Base-by-base conservation (phyloP, 768 basidiomycete species). In the Cystobasidium onofrii region DNA sequence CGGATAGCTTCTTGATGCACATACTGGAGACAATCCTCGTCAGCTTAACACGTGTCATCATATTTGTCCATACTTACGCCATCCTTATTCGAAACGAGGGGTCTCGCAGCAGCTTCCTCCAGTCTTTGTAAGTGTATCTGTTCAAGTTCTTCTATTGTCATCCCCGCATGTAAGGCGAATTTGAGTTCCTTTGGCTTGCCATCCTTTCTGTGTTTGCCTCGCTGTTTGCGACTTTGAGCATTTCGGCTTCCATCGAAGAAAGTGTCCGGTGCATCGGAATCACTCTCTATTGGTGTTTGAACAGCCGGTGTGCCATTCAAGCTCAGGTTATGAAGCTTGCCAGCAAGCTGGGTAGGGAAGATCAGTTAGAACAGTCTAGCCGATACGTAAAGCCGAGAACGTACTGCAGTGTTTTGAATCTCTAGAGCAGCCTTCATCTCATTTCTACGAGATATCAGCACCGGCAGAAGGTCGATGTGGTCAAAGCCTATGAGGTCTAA, bases 401-500 rank as follows among this genome's bases (percentile, higher is more conserved):
- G 10, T 39, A 34, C 39, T 29, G 34, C 20, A 20, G 34, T n/a
- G 39, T 3, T 46, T 20, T 33, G 46, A 10, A 13, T 23, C 20
- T 25, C 62, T 1, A 73, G 29, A 9, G 13, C 18, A 18, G 15
- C 41, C 33, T 81, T 83, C 36, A 88, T 78, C 0, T 80, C 78
- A 7, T 76, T 75, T 25, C 93, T 87, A 34, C 87, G 84, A 20
- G 83, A 79, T 1, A 96, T 80, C 31, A 96, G 84, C 50, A 89
- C 86, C 81, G 85, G 86, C 9, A 89, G 87, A 39, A 92, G 82
- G 31, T 91, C 90, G 61, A 97, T 86, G 20, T 89, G 86, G 63
- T 95, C 90, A 79, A 88, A 91, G 1, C 93, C 95, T 60, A 94
- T 80, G 12, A 90, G 82, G 74, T 96, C 93, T 9, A 85, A 86